Evolutionary conservation across 306 rosid genomes (phyloP), one percentile per base, ranked within the genome.

Genomic region (Cucumis melo): DNA sequence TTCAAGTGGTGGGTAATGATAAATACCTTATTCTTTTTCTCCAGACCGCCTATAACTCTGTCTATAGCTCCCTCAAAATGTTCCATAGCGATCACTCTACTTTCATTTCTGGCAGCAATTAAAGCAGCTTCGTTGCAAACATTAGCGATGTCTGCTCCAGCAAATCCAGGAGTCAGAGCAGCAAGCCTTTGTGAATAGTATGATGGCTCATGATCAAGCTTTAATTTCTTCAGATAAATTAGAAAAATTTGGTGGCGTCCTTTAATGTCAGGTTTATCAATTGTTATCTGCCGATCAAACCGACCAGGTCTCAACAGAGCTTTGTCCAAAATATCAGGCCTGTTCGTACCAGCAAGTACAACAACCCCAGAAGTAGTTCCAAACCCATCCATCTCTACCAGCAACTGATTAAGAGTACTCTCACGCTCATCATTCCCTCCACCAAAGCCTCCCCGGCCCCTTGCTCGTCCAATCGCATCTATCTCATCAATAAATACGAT

Each of bases 381-480:
- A 85, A 93, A 93, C 67, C 98, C 98, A 81, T 93, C 98, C 98
- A 91, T 93, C 80, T 93, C 98, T 16, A 93, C 98, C 84, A 93
- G 84, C 87, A 93, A 86, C 76, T 93, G 98, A 88, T 93, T 93
- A 73, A 93, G 84, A 23, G 98, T 93, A 79, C 94, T 91, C 82
- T 93, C 98, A 77, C 97, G 98, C 90, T 93, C 98, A 81, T 91
- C 96, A 80, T 87, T 93, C 64, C 91, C 74, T 75, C 94, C 96
- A 64, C 96, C 86, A 74, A 88, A 83, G 57, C 96, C 94, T 19
- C 94, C 97, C 53, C 96, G 96, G 0, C 98, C 97, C 85, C 98
- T 93, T 75, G 97, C 92, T 81, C 96, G 88, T 79, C 98, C 97
- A 87, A 93, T 91, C 60, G 98, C 96, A 84, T 93, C 98, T 77